These are phyloP conservation scores for Chrysanthemum makinoi DNA, from an alignment of 129 eudicot genomes.

Conservation along the genomic window DNA sequence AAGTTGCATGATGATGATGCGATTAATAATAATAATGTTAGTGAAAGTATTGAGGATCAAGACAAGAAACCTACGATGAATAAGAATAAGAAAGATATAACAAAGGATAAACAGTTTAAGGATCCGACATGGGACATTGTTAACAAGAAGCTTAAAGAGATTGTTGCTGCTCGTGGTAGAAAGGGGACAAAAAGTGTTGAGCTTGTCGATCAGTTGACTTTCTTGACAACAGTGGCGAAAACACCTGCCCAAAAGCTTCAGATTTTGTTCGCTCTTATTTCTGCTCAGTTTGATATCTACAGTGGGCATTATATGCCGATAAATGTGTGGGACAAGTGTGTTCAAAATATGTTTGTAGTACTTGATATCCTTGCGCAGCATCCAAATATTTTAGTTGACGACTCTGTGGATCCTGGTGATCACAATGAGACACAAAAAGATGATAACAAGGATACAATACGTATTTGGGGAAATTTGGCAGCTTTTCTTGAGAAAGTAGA, in stretches of 20 bases:
- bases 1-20: slow-evolving; percentile 61
- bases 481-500: slow-evolving; percentile 78
- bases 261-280: slow-evolving; percentile 17
- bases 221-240: slow-evolving; percentile 60
- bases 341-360: slow-evolving; percentile 39
- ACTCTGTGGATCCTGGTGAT: slow-evolving; percentile 67
- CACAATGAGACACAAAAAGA: slow-evolving; percentile 81
- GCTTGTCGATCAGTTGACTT: slow-evolving; percentile 67
- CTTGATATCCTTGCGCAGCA: slow-evolving; percentile 69
- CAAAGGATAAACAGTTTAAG: slow-evolving; percentile 75
- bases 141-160: slow-evolving; percentile 75
- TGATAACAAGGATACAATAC: slow-evolving; percentile 57
- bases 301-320: slow-evolving; percentile 67
- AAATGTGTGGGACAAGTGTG: slow-evolving; percentile 52
- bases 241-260: slow-evolving; percentile 94
- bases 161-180: slow-evolving; percentile 64
- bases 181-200: slow-evolving; percentile 65
- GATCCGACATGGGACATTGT: slow-evolving; percentile 87
- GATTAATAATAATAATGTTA: slow-evolving; percentile 36
- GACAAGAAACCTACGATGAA: slow-evolving; percentile 37
- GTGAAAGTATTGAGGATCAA: slow-evolving; percentile 50
- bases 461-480: slow-evolving; percentile 79
- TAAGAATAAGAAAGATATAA: slow-evolving; percentile 65
- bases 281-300: slow-evolving; percentile 70
- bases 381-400: slow-evolving; percentile 74